Base-by-base conservation (phyloP, 441 rosid genomes). In the Bocquillonia castaneifolia region DNA sequence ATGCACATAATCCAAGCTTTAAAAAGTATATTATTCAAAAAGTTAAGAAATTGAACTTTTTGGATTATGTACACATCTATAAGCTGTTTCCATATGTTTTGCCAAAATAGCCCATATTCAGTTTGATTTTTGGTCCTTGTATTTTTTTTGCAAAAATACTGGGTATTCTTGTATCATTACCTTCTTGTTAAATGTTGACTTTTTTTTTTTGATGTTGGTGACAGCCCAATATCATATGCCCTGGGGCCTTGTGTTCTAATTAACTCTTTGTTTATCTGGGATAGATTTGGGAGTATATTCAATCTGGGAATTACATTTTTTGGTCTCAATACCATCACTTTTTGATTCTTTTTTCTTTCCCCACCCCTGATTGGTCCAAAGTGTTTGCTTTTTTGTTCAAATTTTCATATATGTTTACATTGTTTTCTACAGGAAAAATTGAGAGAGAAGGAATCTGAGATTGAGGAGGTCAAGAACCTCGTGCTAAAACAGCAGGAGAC, bases 381-480 rank as follows among this genome's bases (percentile, higher is more conserved):
- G 26, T 17, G 37, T 10, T 61, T 69, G 10, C 59, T 40, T 47
- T 47, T 50, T 39, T 39, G 53, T 64, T 52, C 6, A 40, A 57
- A 34, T 65, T 61, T 69, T 76, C 67, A 31, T 29, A 61, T 60
- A 20, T 6, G 17, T 8, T 15, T 23, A 52, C 75, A n/a, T 42
- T 42, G 66, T 66, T 62, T 73, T 15, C 29, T 20, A 32, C 78
- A 95, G 99, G 92, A 78, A 59, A 88, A 83, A 69, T 57, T 89
- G 81, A 88, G 79, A 77, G 84, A 68, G 68, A 89, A 81, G 80
- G 91, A 88, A 65, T 70, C 80, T 70, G 86, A 89, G 76, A 77
- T 84, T 20, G 93, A 86, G 69, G 97, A 84, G 52, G 55, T 72
- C 26, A 81, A 77, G 76, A 80, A 66, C 50, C 79, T 75, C 73